Base-by-base conservation (phyloP, 139 green algal species). In the Micractinium conductrix region DNA sequence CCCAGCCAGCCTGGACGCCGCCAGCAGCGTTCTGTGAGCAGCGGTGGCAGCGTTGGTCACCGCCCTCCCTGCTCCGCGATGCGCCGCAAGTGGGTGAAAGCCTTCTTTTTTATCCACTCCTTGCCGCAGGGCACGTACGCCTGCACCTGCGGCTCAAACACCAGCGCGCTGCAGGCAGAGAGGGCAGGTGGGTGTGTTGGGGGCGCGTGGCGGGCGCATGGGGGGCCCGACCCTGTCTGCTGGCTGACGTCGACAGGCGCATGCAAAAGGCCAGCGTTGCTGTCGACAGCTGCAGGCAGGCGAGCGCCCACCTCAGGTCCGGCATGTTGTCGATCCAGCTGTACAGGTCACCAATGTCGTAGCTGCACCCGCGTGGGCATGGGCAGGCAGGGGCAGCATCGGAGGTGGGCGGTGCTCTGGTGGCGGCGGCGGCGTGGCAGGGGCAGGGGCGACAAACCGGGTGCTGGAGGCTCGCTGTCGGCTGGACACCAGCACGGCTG, bases 281-380 rank as follows among this genome's bases (percentile, higher is more conserved):
- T 62, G 53, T 14, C 19, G 19, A 62, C 53, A 21, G 48, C 53
- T 62, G 19, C 53, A 14, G 10, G 19, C 7, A 62, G 53, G 8
- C 8, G 10, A 21, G 53, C 33, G 4, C 24, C 19, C 70, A 78
- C 70, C 43, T 85, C 28, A 91, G 38, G 50, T 91, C 87, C 22
- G 87, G 87, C 45, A 91, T 65, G n/a, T 67, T 74, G 82, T 95
- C 92, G 7, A 95, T 84, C 81, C 90, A 95, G 14, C 58, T 58
- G 53, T 89, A 94, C 50, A 95, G 86, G 71, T 95, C 91, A 2
- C 70, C 40, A 24, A 96, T 88, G 63, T 96, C 92, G 79, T 95
- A 95, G 7, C 69, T 75, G 69, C 69, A 75, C 30, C n/a, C n/a
- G n/a, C n/a, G n/a, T n/a, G n/a, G n/a, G n/a, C n/a, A n/a, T n/a